Percentiles rank a stretch among this genome's conserved stretches.
Evolutionary conservation across 345 rosid genomes (phyloP).

Genomic region (Citropsis articulata): DNA sequence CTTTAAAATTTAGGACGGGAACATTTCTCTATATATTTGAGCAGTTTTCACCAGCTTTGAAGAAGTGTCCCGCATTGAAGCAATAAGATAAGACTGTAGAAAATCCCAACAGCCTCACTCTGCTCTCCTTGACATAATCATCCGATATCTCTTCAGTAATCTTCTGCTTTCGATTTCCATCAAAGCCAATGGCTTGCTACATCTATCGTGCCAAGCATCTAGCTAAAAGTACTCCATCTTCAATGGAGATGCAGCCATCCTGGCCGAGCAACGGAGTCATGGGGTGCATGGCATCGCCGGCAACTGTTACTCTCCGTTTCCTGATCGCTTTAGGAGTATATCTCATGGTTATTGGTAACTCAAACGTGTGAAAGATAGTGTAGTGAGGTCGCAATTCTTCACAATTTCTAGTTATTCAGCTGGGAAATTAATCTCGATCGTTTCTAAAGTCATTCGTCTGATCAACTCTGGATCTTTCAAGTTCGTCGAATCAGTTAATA

Average conservation of each 20-base stretch:
- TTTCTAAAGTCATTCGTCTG: slow-evolving; percentile 18
- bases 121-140: slow-evolving; percentile 29
- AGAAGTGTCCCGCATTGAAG: background rate
- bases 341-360: slow-evolving; percentile 47
- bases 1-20: too few species aligned
- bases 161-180: too few species aligned
- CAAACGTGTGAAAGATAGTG: slow-evolving; percentile 32
- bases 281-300: slow-evolving; percentile 51
- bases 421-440: slow-evolving; percentile 27
- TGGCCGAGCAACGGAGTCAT: slow-evolving; percentile 60
- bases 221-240: slow-evolving; percentile 53
- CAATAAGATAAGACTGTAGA: background rate
- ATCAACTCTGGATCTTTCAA: slow-evolving; percentile 34
- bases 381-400: slow-evolving; percentile 25
- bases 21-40: too few species aligned
- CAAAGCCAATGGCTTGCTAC: background rate
- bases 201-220: slow-evolving; percentile 38
- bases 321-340: slow-evolving; percentile 29
- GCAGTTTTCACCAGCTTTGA: background rate
- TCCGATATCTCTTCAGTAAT: slow-evolving; percentile 34
- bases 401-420: slow-evolving; percentile 30
- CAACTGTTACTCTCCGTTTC: slow-evolving; percentile 45
- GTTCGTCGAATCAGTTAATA: slow-evolving; percentile 15
- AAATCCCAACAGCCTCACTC: background rate
- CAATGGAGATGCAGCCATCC: slow-evolving; percentile 48